Conservation (phyloP, 257 asterid genomes). For the Dorcoceras hygrometricum region DNA sequence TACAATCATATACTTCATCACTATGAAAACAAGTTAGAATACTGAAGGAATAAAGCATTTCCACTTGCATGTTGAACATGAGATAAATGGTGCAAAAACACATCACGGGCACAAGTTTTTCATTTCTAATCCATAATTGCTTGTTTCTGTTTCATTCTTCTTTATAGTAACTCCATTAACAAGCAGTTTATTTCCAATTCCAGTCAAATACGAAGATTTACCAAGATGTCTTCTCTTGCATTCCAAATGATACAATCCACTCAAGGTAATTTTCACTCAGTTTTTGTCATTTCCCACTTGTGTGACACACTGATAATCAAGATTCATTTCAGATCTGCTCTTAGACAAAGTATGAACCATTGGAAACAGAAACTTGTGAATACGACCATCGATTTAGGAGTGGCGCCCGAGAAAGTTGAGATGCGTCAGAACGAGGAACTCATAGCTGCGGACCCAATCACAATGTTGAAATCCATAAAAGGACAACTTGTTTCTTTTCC, state of each 20-base stretch:
- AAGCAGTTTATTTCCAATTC: slow-evolving; percentile 1
- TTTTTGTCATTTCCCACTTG: slow-evolving; percentile 4
- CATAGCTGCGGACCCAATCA: slow-evolving; percentile 35
- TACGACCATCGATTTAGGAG: slow-evolving; percentile 90
- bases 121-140: not conserved
- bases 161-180: not conserved
- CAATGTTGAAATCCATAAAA: slow-evolving; percentile 47
- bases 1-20: too few species aligned
- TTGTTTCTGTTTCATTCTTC: not conserved
- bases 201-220: slow-evolving; percentile 80
- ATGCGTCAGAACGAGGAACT: slow-evolving; percentile 37
- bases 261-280: slow-evolving; percentile 52
- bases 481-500: slow-evolving; percentile 92
- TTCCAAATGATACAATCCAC: slow-evolving; percentile 77
- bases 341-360: slow-evolving; percentile 68
- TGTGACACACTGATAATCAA: not conserved
- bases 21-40: too few species aligned
- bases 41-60: too few species aligned
- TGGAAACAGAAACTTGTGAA: slow-evolving; percentile 75
- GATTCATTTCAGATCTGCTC: slow-evolving; percentile 50
- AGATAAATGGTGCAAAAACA: too few species aligned
- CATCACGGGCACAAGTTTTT: not conserved
- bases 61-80: too few species aligned
- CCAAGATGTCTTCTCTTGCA: slow-evolving; percentile 81
- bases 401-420: slow-evolving; percentile 66